Base-by-base conservation (phyloP, 345 rosid genomes). In the Abelmoschus esculentus region DNA sequence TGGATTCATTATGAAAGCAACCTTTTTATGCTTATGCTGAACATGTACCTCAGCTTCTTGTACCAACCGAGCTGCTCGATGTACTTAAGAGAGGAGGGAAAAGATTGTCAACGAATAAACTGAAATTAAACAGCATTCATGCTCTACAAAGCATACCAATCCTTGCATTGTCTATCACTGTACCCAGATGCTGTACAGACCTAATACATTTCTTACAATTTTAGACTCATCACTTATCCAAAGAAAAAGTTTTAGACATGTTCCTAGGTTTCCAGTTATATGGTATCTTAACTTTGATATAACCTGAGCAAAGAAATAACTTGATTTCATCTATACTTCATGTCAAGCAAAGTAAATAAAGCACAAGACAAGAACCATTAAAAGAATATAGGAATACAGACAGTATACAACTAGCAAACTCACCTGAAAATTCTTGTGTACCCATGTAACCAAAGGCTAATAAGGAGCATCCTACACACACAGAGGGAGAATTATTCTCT, bases 391-490 rank as follows among this genome's bases (percentile, higher is more conserved):
- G 47, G 29, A 53, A 71, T 47, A n/a, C n/a, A n/a, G n/a, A 47
- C 52, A 12, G n/a, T 47, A 47, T 36, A 60, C 70, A 56, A n/a
- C 9, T 8, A 19, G 57, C 19, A 68, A 62, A 65, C 67, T 71
- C 72, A 88, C 99, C 97, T 95, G 99, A 77, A 95, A 95, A 73
- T 88, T 91, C 71, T 85, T 87, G 82, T 95, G 98, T 55, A 95
- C 99, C 99, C 99, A 95, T 10, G 98, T 91, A 46, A 90, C 96
- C 56, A 91, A 70, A 57, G 97, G 99, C 81, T 90, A n/a, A n/a
- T n/a, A n/a, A n/a, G n/a, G n/a, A n/a, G n/a, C 98, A 82, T 95
- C 99, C 99, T 95, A 65, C 50, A 7, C 36, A 47, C 5, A 61
- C 26, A 38, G 56, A 69, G 7, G n/a, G 17, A 6, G 2, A 67